Evolutionary conservation across 805 yeast species (phyloP).

Genomic region (Maudiozyma bulderi): DNA sequence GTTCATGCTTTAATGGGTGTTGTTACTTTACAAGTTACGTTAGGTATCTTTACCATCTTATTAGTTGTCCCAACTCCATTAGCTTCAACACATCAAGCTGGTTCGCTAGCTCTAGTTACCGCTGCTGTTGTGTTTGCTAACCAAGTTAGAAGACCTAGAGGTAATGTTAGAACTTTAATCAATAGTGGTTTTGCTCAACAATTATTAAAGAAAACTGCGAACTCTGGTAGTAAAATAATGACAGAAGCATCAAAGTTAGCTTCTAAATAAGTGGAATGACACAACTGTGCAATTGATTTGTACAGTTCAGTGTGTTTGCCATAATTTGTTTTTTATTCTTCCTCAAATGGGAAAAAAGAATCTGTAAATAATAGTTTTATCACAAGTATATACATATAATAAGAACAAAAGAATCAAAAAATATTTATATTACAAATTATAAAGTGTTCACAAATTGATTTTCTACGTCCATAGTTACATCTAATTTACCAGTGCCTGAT

Average conservation of each 20-base stretch:
- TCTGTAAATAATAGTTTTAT: conserved; percentile 1
- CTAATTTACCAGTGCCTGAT: conserved; percentile 43
- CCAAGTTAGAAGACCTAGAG: conserved; percentile 50
- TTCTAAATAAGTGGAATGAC: not conserved
- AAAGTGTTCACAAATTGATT: conserved; percentile 11
- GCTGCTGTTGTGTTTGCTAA: conserved; percentile 56
- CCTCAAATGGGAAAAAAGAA: not conserved
- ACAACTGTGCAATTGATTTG: too few relatives aligned
- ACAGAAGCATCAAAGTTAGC: conserved; percentile 30
- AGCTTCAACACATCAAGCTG: conserved; percentile 96
- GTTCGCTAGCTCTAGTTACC: conserved; percentile 83
- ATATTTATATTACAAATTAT: conserved; percentile 1
- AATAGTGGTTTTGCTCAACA: conserved; percentile 14
- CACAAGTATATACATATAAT: not conserved
- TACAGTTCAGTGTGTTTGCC: not conserved
- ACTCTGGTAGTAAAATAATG: conserved; percentile 27
- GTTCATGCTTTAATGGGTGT: conserved; percentile 71
- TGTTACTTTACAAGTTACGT: conserved; percentile 69
- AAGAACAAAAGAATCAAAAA: not conserved
- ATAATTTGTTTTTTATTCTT: not conserved
- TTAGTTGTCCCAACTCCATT: conserved; percentile 86
- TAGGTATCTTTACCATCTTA: conserved; percentile 79
- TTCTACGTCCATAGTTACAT: conserved; percentile 29
- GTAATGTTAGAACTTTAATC: conserved; percentile 30
- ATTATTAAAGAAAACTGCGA: conserved; percentile 23